These are phyloP conservation scores for Mortierella hygrophila DNA, from an alignment of 192 early-diverging fungal species.

Conservation along the genomic window DNA sequence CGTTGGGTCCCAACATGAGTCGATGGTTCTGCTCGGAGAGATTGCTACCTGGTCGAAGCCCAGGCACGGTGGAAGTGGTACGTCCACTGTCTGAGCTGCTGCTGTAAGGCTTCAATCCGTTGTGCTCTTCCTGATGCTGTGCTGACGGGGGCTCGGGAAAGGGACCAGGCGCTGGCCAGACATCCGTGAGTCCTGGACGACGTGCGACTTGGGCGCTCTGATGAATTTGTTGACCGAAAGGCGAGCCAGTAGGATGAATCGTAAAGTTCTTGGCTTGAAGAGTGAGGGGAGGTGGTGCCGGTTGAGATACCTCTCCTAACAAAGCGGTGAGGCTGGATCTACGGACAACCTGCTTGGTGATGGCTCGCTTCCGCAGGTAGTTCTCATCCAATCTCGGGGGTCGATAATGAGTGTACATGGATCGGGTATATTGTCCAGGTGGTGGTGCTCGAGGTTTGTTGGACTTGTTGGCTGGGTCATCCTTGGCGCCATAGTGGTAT, in stretches of 20 bases:
- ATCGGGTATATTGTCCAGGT: slow-evolving; percentile 14
- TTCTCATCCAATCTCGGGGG: slow-evolving; percentile 36
- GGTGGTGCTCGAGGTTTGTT: slow-evolving; percentile 7
- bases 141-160: not conserved
- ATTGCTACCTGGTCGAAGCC: slow-evolving; percentile 7
- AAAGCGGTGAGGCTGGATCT: slow-evolving; percentile 48
- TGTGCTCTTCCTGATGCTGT: not conserved
- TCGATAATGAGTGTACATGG: slow-evolving; percentile 23
- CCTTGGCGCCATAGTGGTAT: slow-evolving; percentile 22
- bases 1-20: not conserved
- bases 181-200: slow-evolving; percentile 11
- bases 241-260: not conserved
- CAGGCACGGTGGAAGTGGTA: not conserved
- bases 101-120: not conserved
- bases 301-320: slow-evolving; percentile 30
- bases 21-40: not conserved
- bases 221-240: slow-evolving; percentile 17
- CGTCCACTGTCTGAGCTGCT: not conserved
- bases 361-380: slow-evolving; percentile 35
- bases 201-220: slow-evolving; percentile 1
- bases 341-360: slow-evolving; percentile 51
- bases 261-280: slow-evolving; percentile 3
- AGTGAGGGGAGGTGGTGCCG: slow-evolving; percentile 3
- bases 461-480: not conserved
- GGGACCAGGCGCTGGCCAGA: slow-evolving; percentile 18